These are phyloP conservation scores for Globisporangium camurandrum DNA, from an alignment of 352 stramenopile species.

Conservation along the genomic window DNA sequence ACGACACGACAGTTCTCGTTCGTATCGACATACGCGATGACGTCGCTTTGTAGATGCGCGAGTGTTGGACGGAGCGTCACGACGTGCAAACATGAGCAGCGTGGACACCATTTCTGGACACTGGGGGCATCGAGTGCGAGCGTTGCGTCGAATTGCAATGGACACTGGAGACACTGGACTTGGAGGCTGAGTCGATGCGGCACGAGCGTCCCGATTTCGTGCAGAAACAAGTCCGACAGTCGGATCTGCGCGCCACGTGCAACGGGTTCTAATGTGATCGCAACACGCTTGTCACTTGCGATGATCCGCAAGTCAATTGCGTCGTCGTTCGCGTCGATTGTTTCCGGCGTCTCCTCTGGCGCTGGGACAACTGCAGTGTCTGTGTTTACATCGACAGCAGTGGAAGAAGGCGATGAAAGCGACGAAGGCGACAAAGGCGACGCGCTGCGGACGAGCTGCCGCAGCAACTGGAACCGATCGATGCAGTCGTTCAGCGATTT, in stretches of 20 bases:
- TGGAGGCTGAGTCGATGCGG: constrained; percentile 55
- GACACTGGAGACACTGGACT: constrained; percentile 65
- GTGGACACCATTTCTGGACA: constrained; percentile 74
- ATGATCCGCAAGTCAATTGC: constrained; percentile 40
- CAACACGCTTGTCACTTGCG: constrained; percentile 28
- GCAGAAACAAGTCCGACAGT: constrained; percentile 66
- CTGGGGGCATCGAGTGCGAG: constrained; percentile 32
- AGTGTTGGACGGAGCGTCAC: constrained; percentile 62
- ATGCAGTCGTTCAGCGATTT: constrained; percentile 80
- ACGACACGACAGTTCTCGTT: constrained; percentile 59
- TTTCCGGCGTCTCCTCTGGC: not conserved
- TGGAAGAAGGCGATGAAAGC: too few relatives aligned
- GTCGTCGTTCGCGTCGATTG: constrained; percentile 11
- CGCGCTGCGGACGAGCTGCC: constrained; percentile 31
- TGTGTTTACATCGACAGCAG: not conserved
- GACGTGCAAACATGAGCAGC: constrained; percentile 67
- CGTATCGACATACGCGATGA: constrained; percentile 63
- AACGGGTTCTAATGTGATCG: constrained; percentile 48
- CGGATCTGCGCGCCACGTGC: constrained; percentile 41
- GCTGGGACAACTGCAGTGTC: not conserved
- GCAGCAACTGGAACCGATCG: constrained; percentile 67
- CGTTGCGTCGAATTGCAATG: constrained; percentile 57
- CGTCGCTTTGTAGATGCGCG: constrained; percentile 50
- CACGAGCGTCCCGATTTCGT: constrained; percentile 72
- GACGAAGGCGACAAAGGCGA: not conserved